Evolutionary conservation across 2,329 filamentous ascomycete genomes (phyloP), one percentile per base, ranked within the genome.

Genomic region (Aspergillus transmontanensis): DNA sequence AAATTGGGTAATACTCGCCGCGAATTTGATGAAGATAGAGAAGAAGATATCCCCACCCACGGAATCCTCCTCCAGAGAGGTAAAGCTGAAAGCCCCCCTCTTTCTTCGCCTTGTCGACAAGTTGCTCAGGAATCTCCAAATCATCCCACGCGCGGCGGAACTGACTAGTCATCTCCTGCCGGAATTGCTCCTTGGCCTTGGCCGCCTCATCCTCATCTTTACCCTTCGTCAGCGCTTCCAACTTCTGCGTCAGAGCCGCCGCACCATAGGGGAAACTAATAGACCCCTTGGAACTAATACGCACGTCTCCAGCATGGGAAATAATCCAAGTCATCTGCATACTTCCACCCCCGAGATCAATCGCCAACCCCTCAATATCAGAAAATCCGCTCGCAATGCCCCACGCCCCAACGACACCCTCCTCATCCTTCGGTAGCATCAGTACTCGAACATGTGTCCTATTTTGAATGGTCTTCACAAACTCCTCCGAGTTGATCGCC

Each of bases 21-120:
- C 85, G 83, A 34, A 92, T 86, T 14, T 83, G 79, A 73, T 95
- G 91, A 64, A 86, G 85, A 73, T 91, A 89, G 87, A 96, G 92
- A 50, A 96, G 82, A 71, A 96, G 89, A 76, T 91, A 94, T 10
- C 93, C 93, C 82, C 95, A 96, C 21, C 93, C 93, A 28, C 93
- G 85, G 73, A 96, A 96, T 0, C 93, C 93, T 30, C 93, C 93
- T 32, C 93, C 93, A 63, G 91, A 96, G 61, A 97, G 87, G 73
- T 93, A 96, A 11, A 96, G 82, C 14, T 89, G 87, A 59, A 93
- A 83, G 1, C 85, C 85, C 2, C 80, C 81, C 3, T 81, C 71
- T 12, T 77, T 71, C 30, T 79, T 74, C 12, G 82, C 81, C 32
- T 77, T 71, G 12, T 82, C 72, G 2, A 82, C 68, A 4, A 87